These are phyloP conservation scores for Senna tora DNA, from an alignment of 306 rosid genomes.

Conservation along the genomic window DNA sequence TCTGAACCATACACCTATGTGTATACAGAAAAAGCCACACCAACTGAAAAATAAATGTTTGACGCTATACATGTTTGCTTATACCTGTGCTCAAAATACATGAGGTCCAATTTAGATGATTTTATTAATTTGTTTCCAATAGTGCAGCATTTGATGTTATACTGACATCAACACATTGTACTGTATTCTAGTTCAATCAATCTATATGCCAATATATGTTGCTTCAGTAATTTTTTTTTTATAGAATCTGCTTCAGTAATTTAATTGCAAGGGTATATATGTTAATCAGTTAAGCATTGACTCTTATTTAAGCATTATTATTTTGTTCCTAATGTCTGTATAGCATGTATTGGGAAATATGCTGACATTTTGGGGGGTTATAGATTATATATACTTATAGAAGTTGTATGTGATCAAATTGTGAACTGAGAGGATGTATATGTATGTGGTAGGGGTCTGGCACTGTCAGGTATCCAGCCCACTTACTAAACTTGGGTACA, in stretches of 20 bases:
- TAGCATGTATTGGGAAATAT: background rate
- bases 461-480: background rate
- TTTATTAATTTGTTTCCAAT: background rate
- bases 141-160: background rate
- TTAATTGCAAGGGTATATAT: background rate
- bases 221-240: constrained; percentile 2
- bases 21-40: background rate
- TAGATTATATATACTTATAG: background rate
- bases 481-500: background rate
- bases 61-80: constrained; percentile 10
- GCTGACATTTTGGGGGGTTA: background rate
- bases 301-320: background rate
- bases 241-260: background rate
- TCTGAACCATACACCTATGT: background rate
- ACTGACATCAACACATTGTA: too few species aligned
- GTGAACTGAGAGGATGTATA: background rate
- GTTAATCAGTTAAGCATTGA: background rate
- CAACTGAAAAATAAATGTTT: background rate
- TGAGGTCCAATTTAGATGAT: background rate
- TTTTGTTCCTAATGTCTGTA: background rate
- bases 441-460: background rate
- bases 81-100: background rate
- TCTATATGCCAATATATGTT: background rate
- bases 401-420: background rate
- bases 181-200: background rate